A percentile compares a stretch with the other conserved stretches of the same genome.
These are phyloP conservation scores for Dioscorea alata DNA, from an alignment of 106 monocot species.

Conservation along the genomic window DNA sequence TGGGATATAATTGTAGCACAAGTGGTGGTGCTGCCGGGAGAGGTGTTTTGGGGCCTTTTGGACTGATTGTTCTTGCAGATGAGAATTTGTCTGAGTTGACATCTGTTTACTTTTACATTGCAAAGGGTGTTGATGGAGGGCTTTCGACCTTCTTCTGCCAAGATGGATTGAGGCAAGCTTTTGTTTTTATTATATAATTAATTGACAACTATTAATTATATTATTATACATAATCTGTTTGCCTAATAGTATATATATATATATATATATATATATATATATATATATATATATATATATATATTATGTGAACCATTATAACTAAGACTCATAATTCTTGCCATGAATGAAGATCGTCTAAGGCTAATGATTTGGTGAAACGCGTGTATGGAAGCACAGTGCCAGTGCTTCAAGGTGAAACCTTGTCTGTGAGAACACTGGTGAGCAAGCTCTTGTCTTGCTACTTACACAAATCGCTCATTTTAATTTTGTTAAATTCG, in stretches of 20 bases:
- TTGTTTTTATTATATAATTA: too few relatives aligned
- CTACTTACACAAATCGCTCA: too few relatives aligned
- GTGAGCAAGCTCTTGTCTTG: constrained; percentile 11
- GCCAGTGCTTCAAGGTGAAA: constrained; percentile 70
- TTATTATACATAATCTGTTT: too few relatives aligned
- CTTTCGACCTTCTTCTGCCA: constrained; percentile 72
- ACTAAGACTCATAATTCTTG: too few relatives aligned
- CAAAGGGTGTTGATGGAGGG: constrained; percentile 29
- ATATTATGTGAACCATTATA: too few relatives aligned
- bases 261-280: too few relatives aligned
- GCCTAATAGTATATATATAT: too few relatives aligned
- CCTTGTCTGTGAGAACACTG: constrained; percentile 54
- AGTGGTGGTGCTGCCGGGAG: constrained; percentile 63
- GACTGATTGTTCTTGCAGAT: constrained; percentile 65
- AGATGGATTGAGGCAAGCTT: constrained; percentile 61
- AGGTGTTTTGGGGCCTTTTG: constrained; percentile 73
- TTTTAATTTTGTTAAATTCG: too few relatives aligned
- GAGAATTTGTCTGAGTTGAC: constrained; percentile 66
- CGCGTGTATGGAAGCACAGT: constrained; percentile 55
- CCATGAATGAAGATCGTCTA: constrained; percentile 46
- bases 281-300: too few relatives aligned
- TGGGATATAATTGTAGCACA: constrained; percentile 80
- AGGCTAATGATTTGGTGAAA: constrained; percentile 57
- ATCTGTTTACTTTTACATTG: constrained; percentile 75
- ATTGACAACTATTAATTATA: too few relatives aligned